Base-by-base conservation (phyloP, 202 grass and related monocot species). In the Digitaria exilis region DNA sequence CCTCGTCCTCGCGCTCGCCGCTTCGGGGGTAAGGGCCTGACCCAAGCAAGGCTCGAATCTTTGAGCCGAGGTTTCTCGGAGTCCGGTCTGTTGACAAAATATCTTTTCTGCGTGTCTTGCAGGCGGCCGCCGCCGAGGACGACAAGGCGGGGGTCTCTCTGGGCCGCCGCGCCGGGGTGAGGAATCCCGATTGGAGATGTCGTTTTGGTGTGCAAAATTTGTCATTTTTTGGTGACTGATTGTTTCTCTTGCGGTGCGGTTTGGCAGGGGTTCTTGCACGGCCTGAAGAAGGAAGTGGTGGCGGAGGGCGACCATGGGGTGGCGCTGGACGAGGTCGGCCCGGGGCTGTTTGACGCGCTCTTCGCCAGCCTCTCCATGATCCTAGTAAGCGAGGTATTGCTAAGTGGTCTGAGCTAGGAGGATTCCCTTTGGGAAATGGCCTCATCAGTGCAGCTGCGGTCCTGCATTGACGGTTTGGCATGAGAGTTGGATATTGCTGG, bases 301-400 rank as follows among this genome's bases (percentile, higher is more conserved):
- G 71, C 18, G 30, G 71, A 80, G 16, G 82, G 71, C 30, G 84
- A 81, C 29, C 84, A 91, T 84, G 85, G 82, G 42, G 87, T 90
- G 59, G 87, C 84, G 18, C 82, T 94, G 12, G 80, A 92, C 22
- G 85, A 97, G 82, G 85, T 83, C 31, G 94, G 91, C 37, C 87
- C 89, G 12, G 91, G 94, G 46, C 71, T 92, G 62, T 92, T 94
- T 18, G 91, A 97, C 70, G 91, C 94, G 2, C 89, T 97, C 77
- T 73, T 97, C 17, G 89, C 94, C 31, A 97, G 94, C 56, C 83
- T 97, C 49, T 97, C 89, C 37, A 97, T 93, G 91, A 97, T 97
- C 61, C 26, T 94, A 77, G 91, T 90, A 42, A 97, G 94, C 39
- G 94, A 97, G 94, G 94, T 84, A 84, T 46, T 76, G 42, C 35